Conservation (phyloP, 139 green algal genomes). For the Micractinium conductrix region DNA sequence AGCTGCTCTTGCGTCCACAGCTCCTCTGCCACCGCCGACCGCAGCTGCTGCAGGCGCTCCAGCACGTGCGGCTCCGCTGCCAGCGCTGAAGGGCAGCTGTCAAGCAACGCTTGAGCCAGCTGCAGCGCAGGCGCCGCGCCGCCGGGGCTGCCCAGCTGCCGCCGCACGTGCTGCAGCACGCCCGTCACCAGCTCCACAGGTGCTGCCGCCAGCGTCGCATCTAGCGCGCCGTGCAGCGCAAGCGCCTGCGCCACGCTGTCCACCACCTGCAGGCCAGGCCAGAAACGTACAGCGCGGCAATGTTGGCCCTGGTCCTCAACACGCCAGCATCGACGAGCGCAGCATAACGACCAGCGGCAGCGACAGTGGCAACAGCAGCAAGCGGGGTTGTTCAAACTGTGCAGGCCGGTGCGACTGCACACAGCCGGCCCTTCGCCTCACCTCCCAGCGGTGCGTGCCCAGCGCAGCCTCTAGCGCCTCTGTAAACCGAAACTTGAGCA, state of each 20-base stretch:
- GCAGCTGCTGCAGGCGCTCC: slow-evolving; percentile 51
- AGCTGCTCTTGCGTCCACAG: slow-evolving; percentile 60
- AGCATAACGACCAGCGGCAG: too few relatives aligned
- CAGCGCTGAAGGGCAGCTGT: background rate
- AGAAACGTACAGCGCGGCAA: too few relatives aligned
- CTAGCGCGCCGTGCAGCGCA: slow-evolving; percentile 65
- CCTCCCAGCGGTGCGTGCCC: slow-evolving; percentile 57
- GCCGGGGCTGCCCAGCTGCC: slow-evolving; percentile 1
- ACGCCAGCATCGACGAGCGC: too few relatives aligned
- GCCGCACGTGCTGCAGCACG: slow-evolving; percentile 71
- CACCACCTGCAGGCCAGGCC: slow-evolving; percentile 62
- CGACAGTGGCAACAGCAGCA: too few relatives aligned
- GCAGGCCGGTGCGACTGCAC: too few relatives aligned
- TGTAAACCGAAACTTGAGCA: slow-evolving; percentile 63
- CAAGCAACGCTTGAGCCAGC: background rate
- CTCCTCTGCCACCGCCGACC: slow-evolving; percentile 63
- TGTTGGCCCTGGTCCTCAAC: too few relatives aligned
- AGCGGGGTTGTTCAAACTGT: too few relatives aligned
- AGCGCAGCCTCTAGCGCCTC: slow-evolving; percentile 88
- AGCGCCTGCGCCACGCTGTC: slow-evolving; percentile 87
- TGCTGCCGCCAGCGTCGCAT: slow-evolving; percentile 64
- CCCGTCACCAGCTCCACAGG: slow-evolving; percentile 62
- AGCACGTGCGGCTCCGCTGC: slow-evolving; percentile 59
- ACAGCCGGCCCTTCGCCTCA: too few relatives aligned
- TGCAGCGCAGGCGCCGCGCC: background rate